Conservation (phyloP, 2,329 filamentous ascomycete genomes). For the Colletotrichum higginsianum region DNA sequence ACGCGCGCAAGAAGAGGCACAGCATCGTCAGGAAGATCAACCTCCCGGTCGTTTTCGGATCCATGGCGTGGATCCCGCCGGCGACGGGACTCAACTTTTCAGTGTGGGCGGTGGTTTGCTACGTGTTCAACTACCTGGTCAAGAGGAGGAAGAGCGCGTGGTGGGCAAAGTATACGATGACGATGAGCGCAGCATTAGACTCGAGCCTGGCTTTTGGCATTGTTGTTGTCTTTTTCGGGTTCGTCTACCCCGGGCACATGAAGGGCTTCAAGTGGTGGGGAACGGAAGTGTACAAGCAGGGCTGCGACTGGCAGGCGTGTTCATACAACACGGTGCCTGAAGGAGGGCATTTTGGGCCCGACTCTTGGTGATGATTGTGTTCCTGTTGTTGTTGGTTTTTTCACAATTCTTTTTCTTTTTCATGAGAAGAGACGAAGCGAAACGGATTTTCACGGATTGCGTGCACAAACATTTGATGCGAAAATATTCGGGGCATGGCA, state of each 20-base stretch:
- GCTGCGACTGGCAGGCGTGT: constrained; percentile 89
- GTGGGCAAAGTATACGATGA: constrained; percentile 96
- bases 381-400: neutral
- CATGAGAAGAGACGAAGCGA: constrained; percentile 33
- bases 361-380: constrained; percentile 63
- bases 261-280: constrained; percentile 88
- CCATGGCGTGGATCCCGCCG: constrained; percentile 88
- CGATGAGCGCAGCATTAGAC: constrained; percentile 85
- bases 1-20: constrained; percentile 71
- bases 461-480: neutral
- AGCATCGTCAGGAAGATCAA: constrained; percentile 83
- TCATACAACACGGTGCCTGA: constrained; percentile 75
- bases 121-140: constrained; percentile 85
- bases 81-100: constrained; percentile 90
- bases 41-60: constrained; percentile 86
- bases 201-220: constrained; percentile 87
- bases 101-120: constrained; percentile 89
- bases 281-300: constrained; percentile 86
- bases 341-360: constrained; percentile 77
- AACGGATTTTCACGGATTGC: constrained; percentile 3
- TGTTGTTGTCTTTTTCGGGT: constrained; percentile 87
- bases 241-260: constrained; percentile 85
- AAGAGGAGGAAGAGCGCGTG: constrained; percentile 78
- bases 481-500: constrained; percentile 6
- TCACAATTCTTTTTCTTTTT: neutral